These are phyloP conservation scores for Magnolia sinica DNA, from an alignment of 164 flowering plant species.

Conservation along the genomic window DNA sequence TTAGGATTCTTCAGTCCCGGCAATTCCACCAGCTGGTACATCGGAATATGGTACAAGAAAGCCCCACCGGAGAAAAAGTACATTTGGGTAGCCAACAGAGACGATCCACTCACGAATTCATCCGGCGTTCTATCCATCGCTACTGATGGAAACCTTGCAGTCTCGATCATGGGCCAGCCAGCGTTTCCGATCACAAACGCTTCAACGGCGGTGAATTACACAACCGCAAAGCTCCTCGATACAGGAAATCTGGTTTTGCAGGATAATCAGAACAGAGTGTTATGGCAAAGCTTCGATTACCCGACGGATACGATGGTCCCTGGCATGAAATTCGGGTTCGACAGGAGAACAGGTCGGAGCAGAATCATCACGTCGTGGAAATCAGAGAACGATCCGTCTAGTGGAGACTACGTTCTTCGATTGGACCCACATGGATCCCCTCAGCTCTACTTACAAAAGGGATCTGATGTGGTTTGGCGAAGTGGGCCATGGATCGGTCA, in stretches of 20 bases:
- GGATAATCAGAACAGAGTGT: slow-evolving; percentile 7
- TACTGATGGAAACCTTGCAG: slow-evolving; percentile 25
- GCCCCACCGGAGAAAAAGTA: slow-evolving; percentile 11
- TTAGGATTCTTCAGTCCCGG: slow-evolving; percentile 20
- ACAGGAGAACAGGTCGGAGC: slow-evolving; percentile 16
- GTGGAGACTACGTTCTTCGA: slow-evolving; percentile 34
- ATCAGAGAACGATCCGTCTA: slow-evolving; percentile 30
- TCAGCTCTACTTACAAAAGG: slow-evolving; percentile 22
- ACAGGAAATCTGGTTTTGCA: slow-evolving; percentile 42
- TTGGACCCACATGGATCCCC: slow-evolving; percentile 34
- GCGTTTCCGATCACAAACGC: not conserved
- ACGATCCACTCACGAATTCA: slow-evolving; percentile 33
- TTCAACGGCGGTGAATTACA: not conserved
- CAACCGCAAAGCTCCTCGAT: slow-evolving; percentile 33
- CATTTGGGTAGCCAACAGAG: slow-evolving; percentile 67
- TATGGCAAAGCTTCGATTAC: slow-evolving; percentile 11
- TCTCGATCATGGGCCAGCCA: not conserved
- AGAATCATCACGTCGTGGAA: slow-evolving; percentile 31
- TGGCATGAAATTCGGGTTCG: slow-evolving; percentile 27
- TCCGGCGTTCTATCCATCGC: slow-evolving; percentile 26
- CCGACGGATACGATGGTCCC: slow-evolving; percentile 27
- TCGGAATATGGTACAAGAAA: slow-evolving; percentile 26
- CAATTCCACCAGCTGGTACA: slow-evolving; percentile 9
- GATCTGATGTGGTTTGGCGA: slow-evolving; percentile 15
- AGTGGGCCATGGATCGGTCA: slow-evolving; percentile 63